phyloP scores from a whole-genome alignment of 176 grass and related monocot species.

The Oryza officinalis region DNA sequence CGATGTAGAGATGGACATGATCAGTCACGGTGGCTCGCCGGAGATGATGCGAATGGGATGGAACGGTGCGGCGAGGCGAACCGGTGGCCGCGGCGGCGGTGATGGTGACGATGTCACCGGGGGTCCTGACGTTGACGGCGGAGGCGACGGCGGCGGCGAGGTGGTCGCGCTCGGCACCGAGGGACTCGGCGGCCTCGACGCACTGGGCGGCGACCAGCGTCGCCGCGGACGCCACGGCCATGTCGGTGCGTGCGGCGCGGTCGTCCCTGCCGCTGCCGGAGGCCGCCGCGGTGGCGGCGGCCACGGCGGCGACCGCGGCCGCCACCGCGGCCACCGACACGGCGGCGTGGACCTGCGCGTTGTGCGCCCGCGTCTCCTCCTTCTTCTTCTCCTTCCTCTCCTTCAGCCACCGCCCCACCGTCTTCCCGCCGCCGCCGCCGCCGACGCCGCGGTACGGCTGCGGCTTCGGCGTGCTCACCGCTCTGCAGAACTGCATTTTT shows the following conservation, averaged over 20 bases:
- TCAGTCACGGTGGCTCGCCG: background rate
- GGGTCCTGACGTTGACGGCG: conserved; percentile 69
- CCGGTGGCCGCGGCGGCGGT: conserved; percentile 94
- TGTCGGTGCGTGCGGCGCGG: conserved; percentile 65
- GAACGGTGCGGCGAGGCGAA: background rate
- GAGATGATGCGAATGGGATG: background rate
- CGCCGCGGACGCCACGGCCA: conserved; percentile 81
- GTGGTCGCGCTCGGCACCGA: conserved; percentile 84
- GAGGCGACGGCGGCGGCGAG: conserved; percentile 71
- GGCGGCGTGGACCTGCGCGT: conserved; percentile 86
- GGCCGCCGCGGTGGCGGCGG: conserved; percentile 55
- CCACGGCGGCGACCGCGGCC: conserved; percentile 72
- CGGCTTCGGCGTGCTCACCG: conserved; percentile 61
- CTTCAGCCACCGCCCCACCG: conserved; percentile 92
- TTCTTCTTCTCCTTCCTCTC: conserved; percentile 79
- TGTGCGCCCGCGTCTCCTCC: conserved; percentile 82
- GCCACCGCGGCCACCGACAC: conserved; percentile 83
- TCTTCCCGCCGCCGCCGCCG: conserved; percentile 48
- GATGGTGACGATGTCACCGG: conserved; percentile 77
- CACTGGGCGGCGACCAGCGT: conserved; percentile 97
- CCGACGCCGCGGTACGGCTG: conserved; percentile 41
- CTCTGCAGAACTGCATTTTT: conserved; percentile 60
- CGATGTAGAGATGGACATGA: background rate
- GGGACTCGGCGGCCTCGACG: conserved; percentile 72
- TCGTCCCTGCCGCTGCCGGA: conserved; percentile 58